Percentiles rank a stretch among this genome's conserved stretches.
phyloP scores from a whole-genome alignment of 2,329 filamentous ascomycete genomes.

The Anthostomella pinea region DNA sequence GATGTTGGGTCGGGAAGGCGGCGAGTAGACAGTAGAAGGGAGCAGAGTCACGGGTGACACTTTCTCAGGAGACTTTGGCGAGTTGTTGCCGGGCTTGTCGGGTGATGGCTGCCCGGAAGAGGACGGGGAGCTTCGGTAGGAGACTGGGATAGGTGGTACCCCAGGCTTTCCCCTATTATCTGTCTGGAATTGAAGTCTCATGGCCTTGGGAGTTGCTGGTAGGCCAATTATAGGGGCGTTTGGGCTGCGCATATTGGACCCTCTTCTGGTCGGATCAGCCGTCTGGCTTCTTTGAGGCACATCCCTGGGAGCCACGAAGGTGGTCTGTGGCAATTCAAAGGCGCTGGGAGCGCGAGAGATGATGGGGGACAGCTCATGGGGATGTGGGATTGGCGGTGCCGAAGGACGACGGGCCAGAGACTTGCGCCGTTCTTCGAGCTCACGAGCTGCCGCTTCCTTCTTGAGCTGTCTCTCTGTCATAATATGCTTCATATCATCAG shows the following conservation, averaged over 20 bases:
- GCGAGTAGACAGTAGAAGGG: slow-evolving; percentile 60
- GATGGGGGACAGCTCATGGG: slow-evolving; percentile 51
- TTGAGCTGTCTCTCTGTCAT: slow-evolving; percentile 62
- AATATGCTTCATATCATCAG: slow-evolving; percentile 53
- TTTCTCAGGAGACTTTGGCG: slow-evolving; percentile 28
- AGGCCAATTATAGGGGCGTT: slow-evolving; percentile 64
- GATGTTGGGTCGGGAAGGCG: slow-evolving; percentile 47
- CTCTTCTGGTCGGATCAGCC: slow-evolving; percentile 54
- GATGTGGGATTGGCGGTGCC: slow-evolving; percentile 76
- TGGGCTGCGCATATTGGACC: slow-evolving; percentile 46
- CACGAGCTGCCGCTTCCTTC: slow-evolving; percentile 74
- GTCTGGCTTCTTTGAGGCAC: slow-evolving; percentile 61
- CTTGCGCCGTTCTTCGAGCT: slow-evolving; percentile 82
- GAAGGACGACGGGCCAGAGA: slow-evolving; percentile 79
- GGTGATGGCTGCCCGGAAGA: slow-evolving; percentile 37
- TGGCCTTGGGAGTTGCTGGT: slow-evolving; percentile 88
- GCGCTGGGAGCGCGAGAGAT: slow-evolving; percentile 29
- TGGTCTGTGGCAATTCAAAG: slow-evolving; percentile 45
- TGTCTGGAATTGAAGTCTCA: slow-evolving; percentile 73
- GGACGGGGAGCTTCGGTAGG: slow-evolving; percentile 44
- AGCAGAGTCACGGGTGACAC: slow-evolving; percentile 44
- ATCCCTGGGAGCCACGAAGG: slow-evolving; percentile 38
- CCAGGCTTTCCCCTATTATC: slow-evolving; percentile 52
- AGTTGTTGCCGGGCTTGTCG: slow-evolving; percentile 28
- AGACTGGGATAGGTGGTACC: slow-evolving; percentile 51